Evolutionary conservation across 2,329 filamentous ascomycete genomes (phyloP).

Genomic region (Ophiocordyceps camponoti-rufipedis): DNA sequence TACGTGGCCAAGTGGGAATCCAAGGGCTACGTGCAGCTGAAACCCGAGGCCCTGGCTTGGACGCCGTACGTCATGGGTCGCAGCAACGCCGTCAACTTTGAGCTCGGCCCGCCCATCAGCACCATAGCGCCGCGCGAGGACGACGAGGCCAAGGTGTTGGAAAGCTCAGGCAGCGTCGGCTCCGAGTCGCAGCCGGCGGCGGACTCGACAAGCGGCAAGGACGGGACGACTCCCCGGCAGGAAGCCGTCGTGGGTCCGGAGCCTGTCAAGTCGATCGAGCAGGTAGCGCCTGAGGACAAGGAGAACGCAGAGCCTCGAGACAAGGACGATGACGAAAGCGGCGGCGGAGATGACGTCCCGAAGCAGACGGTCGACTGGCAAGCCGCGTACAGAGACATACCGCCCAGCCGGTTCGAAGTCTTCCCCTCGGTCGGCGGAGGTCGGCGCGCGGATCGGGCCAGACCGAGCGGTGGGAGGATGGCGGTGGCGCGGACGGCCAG

Average conservation of each 20-base stretch:
- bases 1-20: conserved; percentile 80
- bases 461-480: conserved; percentile 22
- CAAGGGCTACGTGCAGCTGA: conserved; percentile 74
- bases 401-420: conserved; percentile 56
- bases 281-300: conserved; percentile 13
- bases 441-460: conserved; percentile 27
- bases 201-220: conserved; percentile 6
- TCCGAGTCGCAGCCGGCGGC: conserved; percentile 5
- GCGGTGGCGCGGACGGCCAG: conserved; percentile 15
- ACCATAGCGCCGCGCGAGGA: conserved; percentile 79
- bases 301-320: conserved; percentile 10
- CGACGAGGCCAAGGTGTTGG: conserved; percentile 29
- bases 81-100: conserved; percentile 64
- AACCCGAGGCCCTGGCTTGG: conserved; percentile 71
- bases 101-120: conserved; percentile 63
- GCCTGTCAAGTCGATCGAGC: conserved; percentile 14
- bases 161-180: conserved; percentile 7
- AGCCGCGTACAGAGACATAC: conserved; percentile 36
- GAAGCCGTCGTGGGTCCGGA: conserved; percentile 3
- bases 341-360: neutral
- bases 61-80: conserved; percentile 95
- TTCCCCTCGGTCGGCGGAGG: conserved; percentile 45
- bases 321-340: conserved; percentile 10
- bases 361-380: conserved; percentile 18
- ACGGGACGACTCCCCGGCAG: neutral